phyloP scores from a whole-genome alignment of 2,329 filamentous ascomycete species.

The Ceratocystis variospora region DNA sequence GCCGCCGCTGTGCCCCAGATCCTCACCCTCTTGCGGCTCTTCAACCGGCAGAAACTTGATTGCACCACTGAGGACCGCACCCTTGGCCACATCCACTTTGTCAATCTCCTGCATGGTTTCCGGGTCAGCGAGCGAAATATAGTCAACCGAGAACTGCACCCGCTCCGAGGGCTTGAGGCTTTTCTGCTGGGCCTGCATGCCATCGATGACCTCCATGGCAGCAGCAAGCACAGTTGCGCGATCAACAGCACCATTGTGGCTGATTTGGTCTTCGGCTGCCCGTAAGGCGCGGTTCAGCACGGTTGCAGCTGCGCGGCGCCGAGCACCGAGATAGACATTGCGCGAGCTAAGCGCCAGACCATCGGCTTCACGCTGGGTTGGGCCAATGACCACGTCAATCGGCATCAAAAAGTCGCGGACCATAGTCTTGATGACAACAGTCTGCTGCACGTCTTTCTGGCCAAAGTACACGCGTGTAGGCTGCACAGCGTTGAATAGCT shows the following conservation, averaged over 20 bases:
- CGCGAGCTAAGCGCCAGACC: slow-evolving; percentile 83
- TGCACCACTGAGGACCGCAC: slow-evolving; percentile 78
- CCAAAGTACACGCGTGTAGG: slow-evolving; percentile 77
- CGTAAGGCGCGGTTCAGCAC: slow-evolving; percentile 57
- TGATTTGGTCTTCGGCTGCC: slow-evolving; percentile 49
- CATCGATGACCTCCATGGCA: slow-evolving; percentile 47
- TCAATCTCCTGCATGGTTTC: slow-evolving; percentile 69
- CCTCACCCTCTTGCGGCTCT: slow-evolving; percentile 53
- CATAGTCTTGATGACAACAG: slow-evolving; percentile 74
- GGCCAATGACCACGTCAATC: slow-evolving; percentile 56
- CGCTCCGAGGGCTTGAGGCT: slow-evolving; percentile 45
- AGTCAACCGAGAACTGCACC: slow-evolving; percentile 71
- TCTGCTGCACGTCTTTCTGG: slow-evolving; percentile 96
- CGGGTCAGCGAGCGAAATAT: slow-evolving; percentile 80
- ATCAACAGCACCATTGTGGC: slow-evolving; percentile 32
- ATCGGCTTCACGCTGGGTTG: slow-evolving; percentile 63
- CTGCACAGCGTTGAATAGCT: slow-evolving; percentile 39
- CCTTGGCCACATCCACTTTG: slow-evolving; percentile 51
- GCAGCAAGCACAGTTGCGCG: slow-evolving; percentile 58
- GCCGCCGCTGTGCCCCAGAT: slow-evolving; percentile 57
- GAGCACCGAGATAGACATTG: slow-evolving; percentile 77
- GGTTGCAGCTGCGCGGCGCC: slow-evolving; percentile 57
- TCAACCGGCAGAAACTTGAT: slow-evolving; percentile 80
- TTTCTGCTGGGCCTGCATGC: slow-evolving; percentile 47
- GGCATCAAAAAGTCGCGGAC: slow-evolving; percentile 76